Evolutionary conservation across 2,329 filamentous ascomycete genomes (phyloP).

Genomic region (Colletotrichum sp.): DNA sequence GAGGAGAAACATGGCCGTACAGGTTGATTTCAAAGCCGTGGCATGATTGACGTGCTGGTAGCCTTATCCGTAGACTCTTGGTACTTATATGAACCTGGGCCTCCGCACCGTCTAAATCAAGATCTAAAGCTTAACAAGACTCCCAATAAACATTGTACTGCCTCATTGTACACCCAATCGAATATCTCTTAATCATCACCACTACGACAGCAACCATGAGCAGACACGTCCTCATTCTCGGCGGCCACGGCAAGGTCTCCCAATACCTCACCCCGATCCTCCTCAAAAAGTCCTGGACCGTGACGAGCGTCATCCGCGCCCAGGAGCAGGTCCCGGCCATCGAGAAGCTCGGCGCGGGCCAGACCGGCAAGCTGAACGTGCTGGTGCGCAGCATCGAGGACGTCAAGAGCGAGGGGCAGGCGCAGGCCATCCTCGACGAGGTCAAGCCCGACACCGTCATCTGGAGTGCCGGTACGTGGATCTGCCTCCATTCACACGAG

Average conservation of each 20-base stretch:
- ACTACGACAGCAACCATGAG: conserved; percentile 23
- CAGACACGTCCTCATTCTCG: conserved; percentile 72
- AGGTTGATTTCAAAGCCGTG: conserved; percentile 3
- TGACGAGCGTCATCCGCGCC: conserved; percentile 79
- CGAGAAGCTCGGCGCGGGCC: conserved; percentile 61
- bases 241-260: conserved; percentile 82
- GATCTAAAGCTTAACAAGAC: not conserved
- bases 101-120: not conserved
- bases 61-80: not conserved
- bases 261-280: conserved; percentile 78
- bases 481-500: not conserved
- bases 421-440: conserved; percentile 64
- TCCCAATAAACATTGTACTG: not conserved
- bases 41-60: not conserved
- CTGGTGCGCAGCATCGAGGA: conserved; percentile 75
- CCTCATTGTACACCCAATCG: not conserved
- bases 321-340: conserved; percentile 71
- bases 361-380: conserved; percentile 70
- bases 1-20: not conserved
- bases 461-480: conserved; percentile 66
- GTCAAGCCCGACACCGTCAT: conserved; percentile 70
- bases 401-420: conserved; percentile 66
- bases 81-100: not conserved
- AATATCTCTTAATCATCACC: not conserved
- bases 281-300: conserved; percentile 74